A percentile compares a stretch with the other conserved stretches of the same genome.
phyloP scores from a whole-genome alignment of 768 basidiomycete genomes.

The Dacryopinax primogenitus region DNA sequence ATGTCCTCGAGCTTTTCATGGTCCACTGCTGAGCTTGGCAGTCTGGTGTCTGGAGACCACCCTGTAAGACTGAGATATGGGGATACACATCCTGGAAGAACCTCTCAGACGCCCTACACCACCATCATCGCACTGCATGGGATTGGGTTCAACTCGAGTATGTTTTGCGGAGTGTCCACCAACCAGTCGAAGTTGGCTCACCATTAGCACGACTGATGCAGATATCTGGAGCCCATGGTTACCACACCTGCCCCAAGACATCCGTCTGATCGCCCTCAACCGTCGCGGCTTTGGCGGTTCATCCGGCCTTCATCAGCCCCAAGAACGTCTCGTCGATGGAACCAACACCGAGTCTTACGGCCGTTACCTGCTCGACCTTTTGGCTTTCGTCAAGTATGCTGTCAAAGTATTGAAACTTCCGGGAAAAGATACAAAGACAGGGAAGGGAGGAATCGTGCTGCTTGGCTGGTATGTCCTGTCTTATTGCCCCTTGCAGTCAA shows the following conservation, averaged over 20 bases:
- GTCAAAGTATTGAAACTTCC: neutral
- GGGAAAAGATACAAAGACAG: neutral
- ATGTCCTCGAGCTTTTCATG: neutral
- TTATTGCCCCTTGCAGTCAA: neutral
- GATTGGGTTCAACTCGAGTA: neutral
- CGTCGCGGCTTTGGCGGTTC: neutral
- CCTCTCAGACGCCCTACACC: neutral
- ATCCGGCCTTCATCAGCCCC: neutral
- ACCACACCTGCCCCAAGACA: neutral
- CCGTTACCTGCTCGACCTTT: neutral
- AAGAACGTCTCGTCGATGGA: neutral
- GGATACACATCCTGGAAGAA: neutral
- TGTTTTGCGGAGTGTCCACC: too few species aligned
- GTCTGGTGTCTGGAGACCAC: neutral
- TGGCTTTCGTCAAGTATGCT: neutral
- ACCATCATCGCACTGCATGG: neutral
- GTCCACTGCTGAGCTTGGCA: neutral
- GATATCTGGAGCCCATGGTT: neutral
- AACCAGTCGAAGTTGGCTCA: too few species aligned
- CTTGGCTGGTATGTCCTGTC: neutral
- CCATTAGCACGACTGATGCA: neutral
- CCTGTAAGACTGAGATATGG: neutral
- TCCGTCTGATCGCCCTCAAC: neutral
- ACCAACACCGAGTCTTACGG: neutral
- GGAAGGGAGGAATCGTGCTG: neutral